Conservation (phyloP, 2,329 filamentous ascomycete species). For the Aspergillus clavatus region DNA sequence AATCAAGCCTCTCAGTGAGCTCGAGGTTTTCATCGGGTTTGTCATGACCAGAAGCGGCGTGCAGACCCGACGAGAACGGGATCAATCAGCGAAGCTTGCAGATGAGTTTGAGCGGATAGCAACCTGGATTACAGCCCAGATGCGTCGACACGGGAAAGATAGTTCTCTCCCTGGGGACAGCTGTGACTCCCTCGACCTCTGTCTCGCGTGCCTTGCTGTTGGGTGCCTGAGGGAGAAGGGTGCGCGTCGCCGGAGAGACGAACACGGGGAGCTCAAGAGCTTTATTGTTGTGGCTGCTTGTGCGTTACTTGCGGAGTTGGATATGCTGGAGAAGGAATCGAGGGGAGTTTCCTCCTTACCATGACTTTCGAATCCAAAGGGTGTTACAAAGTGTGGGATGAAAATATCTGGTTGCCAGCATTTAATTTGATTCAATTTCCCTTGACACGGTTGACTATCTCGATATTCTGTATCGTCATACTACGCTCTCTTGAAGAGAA, state of each 20-base stretch:
- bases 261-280: slow-evolving; percentile 11
- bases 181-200: too few relatives aligned
- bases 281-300: slow-evolving; percentile 16
- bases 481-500: too few relatives aligned
- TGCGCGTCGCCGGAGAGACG: neutral
- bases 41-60: slow-evolving; percentile 50
- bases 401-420: too few relatives aligned
- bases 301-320: slow-evolving; percentile 14
- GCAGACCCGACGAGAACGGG: slow-evolving; percentile 37
- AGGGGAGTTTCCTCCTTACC: too few relatives aligned
- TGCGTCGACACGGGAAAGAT: slow-evolving; percentile 7
- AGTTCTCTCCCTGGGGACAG: too few relatives aligned
- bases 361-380: too few relatives aligned
- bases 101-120: slow-evolving; percentile 37
- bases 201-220: slow-evolving; percentile 14
- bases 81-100: slow-evolving; percentile 40
- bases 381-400: too few relatives aligned
- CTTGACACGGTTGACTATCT: too few relatives aligned
- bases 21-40: slow-evolving; percentile 55
- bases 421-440: too few relatives aligned
- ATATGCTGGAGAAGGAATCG: slow-evolving; percentile 6
- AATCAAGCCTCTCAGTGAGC: slow-evolving; percentile 43
- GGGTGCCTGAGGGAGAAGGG: too few relatives aligned
- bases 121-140: slow-evolving; percentile 11
- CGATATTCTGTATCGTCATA: too few relatives aligned